phyloP scores from a whole-genome alignment of 306 rosid genomes.

The Biancaea sappan region DNA sequence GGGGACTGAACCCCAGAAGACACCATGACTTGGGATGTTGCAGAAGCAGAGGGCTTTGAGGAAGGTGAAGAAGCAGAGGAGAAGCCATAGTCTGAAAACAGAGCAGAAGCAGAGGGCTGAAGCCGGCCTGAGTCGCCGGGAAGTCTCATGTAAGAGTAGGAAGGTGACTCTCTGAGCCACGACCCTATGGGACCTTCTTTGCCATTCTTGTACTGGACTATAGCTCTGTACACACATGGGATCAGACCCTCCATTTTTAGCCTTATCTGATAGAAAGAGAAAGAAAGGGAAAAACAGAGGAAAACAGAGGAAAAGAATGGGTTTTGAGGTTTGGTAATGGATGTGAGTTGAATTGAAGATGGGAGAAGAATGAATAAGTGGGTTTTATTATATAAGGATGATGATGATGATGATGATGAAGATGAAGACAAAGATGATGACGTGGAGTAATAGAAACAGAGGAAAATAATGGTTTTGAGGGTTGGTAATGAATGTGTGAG shows the following conservation, averaged over 20 bases:
- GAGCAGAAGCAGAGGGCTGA: slow-evolving; percentile 39
- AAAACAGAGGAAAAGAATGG: slow-evolving; percentile 26
- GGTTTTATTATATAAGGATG: too few species aligned
- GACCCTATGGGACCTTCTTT: slow-evolving; percentile 56
- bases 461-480: slow-evolving; percentile 22
- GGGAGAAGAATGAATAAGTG: slow-evolving; percentile 23
- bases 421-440: slow-evolving; percentile 41
- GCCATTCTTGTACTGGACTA: slow-evolving; percentile 68
- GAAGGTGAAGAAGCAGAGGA: slow-evolving; percentile 45
- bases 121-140: slow-evolving; percentile 57
- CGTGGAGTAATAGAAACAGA: slow-evolving; percentile 57
- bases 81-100: slow-evolving; percentile 26
- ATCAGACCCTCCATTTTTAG: slow-evolving; percentile 86
- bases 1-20: slow-evolving; percentile 69
- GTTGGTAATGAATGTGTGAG: slow-evolving; percentile 24
- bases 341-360: slow-evolving; percentile 40
- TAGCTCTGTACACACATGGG: slow-evolving; percentile 80
- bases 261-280: not conserved
- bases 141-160: slow-evolving; percentile 57
- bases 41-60: slow-evolving; percentile 33
- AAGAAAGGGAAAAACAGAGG: slow-evolving; percentile 16
- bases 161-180: slow-evolving; percentile 73
- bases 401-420: too few species aligned
- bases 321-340: slow-evolving; percentile 24
- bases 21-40: slow-evolving; percentile 47